Percentiles rank a stretch among this genome's conserved stretches.
phyloP scores from a whole-genome alignment of 371 early-diverging fungal genomes.

The Apophysomyces sp. region DNA sequence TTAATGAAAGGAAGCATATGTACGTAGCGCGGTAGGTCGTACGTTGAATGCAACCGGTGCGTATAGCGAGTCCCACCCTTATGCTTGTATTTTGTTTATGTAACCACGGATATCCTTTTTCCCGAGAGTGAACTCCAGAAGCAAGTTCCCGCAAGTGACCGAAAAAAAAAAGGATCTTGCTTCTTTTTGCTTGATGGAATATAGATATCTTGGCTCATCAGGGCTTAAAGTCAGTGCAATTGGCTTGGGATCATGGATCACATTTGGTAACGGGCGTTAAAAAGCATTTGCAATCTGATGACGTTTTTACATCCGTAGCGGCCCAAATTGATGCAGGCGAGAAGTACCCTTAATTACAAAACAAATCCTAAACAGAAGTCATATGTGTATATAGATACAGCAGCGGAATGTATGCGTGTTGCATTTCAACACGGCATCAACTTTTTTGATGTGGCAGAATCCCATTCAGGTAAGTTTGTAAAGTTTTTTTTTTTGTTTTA shows the following conservation, averaged over 20 bases:
- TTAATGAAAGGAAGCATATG: too few species aligned
- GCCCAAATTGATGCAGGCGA: constrained; percentile 1
- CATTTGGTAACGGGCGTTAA: constrained; percentile 49
- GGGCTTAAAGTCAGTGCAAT: constrained; percentile 73
- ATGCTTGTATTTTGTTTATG: not conserved
- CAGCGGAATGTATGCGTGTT: not conserved
- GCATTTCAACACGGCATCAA: constrained; percentile 55
- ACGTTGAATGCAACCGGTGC: too few species aligned
- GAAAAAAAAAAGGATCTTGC: not conserved
- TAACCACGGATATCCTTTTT: constrained; percentile 3
- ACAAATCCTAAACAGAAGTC: not conserved
- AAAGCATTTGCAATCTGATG: not conserved
- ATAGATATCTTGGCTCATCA: constrained; percentile 76
- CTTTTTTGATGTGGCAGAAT: constrained; percentile 79
- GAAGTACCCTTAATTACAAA: not conserved
- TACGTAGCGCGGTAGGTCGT: too few species aligned
- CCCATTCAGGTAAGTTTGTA: constrained; percentile 50
- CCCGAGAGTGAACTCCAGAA: not conserved
- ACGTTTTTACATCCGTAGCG: not conserved
- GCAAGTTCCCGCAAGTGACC: not conserved
- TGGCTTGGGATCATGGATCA: constrained; percentile 54
- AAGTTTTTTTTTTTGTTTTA: too few species aligned
- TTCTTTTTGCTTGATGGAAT: constrained; percentile 65
- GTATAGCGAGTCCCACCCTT: too few species aligned
- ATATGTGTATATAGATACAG: not conserved